phyloP scores from a whole-genome alignment of 768 basidiomycete species.

The Psilocybe cyanescens region DNA sequence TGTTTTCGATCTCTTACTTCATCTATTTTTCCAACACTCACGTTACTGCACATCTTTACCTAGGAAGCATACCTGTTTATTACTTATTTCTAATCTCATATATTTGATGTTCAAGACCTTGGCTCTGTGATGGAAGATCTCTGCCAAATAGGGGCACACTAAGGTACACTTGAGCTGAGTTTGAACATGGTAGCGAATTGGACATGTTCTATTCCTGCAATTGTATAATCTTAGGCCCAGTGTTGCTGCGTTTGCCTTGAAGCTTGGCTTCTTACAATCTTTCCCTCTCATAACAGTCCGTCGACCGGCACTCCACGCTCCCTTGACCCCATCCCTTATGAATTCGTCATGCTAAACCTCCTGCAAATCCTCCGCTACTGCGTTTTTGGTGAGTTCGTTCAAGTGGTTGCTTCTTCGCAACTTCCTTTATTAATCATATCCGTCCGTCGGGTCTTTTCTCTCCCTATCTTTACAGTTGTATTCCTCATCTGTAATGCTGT shows the following conservation, averaged over 20 bases:
- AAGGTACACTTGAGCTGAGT: conserved; percentile 15
- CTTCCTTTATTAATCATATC: not conserved
- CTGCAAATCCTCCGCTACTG: conserved; percentile 59
- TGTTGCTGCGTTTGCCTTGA: conserved; percentile 6
- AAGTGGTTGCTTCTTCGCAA: not conserved
- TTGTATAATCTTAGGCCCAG: conserved; percentile 16
- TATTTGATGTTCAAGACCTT: not conserved
- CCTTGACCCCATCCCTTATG: conserved; percentile 31
- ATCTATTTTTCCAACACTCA: conserved; percentile 4
- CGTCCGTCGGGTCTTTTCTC: conserved; percentile 1
- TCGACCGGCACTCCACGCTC: conserved; percentile 40
- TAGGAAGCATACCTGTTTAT: conserved; percentile 10
- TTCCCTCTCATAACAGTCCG: conserved; percentile 26
- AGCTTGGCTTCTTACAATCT: conserved; percentile 22
- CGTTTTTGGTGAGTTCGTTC: conserved; percentile 54
- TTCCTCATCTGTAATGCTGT: conserved; percentile 70
- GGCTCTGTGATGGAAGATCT: not conserved
- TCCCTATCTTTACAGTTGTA: conserved; percentile 41
- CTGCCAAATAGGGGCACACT: conserved; percentile 5
- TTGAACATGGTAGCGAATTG: conserved; percentile 14
- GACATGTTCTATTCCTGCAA: conserved; percentile 6
- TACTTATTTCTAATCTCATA: conserved; percentile 12
- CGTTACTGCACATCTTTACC: conserved; percentile 2
- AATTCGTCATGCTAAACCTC: conserved; percentile 44
- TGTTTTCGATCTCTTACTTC: not conserved